Evolutionary conservation across 2,329 filamentous ascomycete species (phyloP).

Genomic region (Monosporascus sp.): DNA sequence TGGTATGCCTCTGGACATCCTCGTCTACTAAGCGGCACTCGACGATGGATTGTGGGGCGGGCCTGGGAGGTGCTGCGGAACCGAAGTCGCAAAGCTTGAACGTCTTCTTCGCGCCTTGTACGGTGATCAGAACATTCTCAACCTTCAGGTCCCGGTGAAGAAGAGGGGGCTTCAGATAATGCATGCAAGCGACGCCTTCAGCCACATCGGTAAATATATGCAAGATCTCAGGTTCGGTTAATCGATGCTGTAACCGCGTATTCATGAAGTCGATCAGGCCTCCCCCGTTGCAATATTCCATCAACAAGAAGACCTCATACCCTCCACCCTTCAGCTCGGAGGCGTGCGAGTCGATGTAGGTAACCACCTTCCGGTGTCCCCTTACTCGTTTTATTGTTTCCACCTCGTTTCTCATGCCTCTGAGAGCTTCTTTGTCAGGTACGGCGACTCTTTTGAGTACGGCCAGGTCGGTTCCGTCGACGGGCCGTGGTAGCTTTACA

Average conservation of each 20-base stretch:
- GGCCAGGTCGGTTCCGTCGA: constrained; percentile 73
- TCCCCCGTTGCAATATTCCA: constrained; percentile 95
- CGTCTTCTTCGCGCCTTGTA: constrained; percentile 57
- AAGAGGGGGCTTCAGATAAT: constrained; percentile 91
- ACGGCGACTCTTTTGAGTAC: constrained; percentile 95
- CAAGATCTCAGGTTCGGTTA: constrained; percentile 96
- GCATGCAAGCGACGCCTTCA: constrained; percentile 97
- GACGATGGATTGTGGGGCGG: constrained; percentile 77
- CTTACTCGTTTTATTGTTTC: constrained; percentile 99
- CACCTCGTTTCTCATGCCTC: constrained; percentile 95
- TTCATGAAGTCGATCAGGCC: constrained; percentile 99
- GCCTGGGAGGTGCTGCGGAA: constrained; percentile 75
- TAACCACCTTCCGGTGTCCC: constrained; percentile 93
- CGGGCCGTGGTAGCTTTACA: constrained; percentile 73
- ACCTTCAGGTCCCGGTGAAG: constrained; percentile 95
- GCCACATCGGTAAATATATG: constrained; percentile 95
- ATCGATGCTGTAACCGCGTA: constrained; percentile 87
- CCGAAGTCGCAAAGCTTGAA: constrained; percentile 99
- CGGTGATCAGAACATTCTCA: constrained; percentile 90
- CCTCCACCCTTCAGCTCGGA: constrained; percentile 88
- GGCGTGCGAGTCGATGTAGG: constrained; percentile 96
- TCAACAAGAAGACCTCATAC: constrained; percentile 96
- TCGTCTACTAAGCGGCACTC: constrained; percentile 94
- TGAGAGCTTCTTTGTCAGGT: constrained; percentile 88
- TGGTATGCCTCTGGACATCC: constrained; percentile 94